Evolutionary conservation across 2,329 filamentous ascomycete genomes (phyloP), one percentile per base, ranked within the genome.

Genomic region (Fusarium beomiforme): DNA sequence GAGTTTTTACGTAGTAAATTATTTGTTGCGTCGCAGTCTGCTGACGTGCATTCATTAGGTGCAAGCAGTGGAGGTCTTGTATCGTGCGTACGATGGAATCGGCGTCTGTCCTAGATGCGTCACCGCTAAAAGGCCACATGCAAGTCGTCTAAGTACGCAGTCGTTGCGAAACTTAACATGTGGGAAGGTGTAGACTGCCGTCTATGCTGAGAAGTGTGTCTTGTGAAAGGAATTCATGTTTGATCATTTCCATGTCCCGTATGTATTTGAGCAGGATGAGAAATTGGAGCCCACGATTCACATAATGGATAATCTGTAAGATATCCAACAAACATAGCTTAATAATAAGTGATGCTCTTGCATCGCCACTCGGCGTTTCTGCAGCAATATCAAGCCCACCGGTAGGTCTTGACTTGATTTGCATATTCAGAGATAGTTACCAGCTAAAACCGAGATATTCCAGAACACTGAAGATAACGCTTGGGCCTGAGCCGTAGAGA

Each of bases 221-320:
- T 8, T 29, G 29, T 29, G 8, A 10, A 29, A 29, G 29, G n/a
- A n/a, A n/a, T n/a, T n/a, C n/a, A n/a, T n/a, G n/a, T n/a, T n/a
- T n/a, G n/a, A n/a, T n/a, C n/a, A n/a, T n/a, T n/a, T 29, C 29
- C 2, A 29, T 29, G 29, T 29, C 11, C 11, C 7, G 11, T 29
- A 29, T 8, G 29, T 29, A 29, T 19, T 29, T 33, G 16, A 21
- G 16, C 29, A 16, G 17, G 64, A 59, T 43, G 61, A 54, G 57
- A 56, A 63, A 75, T 62, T 58, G 73, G 62, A 71, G 66, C 53
- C 50, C 26, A 49, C 54, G 63, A 37, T 59, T 47, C 43, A 73
- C 34, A n/a, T 31, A 14, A 36, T 16, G 31, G 24, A 12, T 44
- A 23, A 31, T 44, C 26, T 16, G 26, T 26, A 50, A 34, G 29